Evolutionary conservation across 108 stramenopile species (phyloP).

Genomic region (Cyclotella kingstonii): DNA sequence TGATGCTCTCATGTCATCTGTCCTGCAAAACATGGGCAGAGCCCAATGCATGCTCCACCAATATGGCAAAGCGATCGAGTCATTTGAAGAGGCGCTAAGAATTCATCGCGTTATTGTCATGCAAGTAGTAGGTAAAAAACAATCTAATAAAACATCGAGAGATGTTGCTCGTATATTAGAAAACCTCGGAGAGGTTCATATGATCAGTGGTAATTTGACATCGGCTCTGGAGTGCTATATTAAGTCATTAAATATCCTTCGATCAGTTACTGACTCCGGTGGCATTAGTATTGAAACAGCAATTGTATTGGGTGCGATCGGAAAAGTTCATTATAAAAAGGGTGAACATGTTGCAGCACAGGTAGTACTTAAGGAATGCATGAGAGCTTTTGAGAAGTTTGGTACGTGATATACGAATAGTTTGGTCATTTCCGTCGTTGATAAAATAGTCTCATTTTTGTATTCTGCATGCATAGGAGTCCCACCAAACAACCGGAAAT

Average conservation of each 20-base stretch:
- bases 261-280: slow-evolving; percentile 2
- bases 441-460: background rate
- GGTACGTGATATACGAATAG: slow-evolving; percentile 9
- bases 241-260: slow-evolving; percentile 32
- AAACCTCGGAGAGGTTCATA: slow-evolving; percentile 44
- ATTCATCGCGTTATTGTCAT: slow-evolving; percentile 35
- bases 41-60: slow-evolving; percentile 42
- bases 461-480: slow-evolving; percentile 16
- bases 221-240: slow-evolving; percentile 29
- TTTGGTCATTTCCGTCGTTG: background rate
- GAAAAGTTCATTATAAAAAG: slow-evolving; percentile 35
- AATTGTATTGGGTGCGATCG: slow-evolving; percentile 37
- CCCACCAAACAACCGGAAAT: slow-evolving; percentile 35
- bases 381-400: slow-evolving; percentile 36
- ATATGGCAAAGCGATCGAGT: slow-evolving; percentile 45
- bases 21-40: slow-evolving; percentile 37
- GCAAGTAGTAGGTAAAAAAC: slow-evolving; percentile 11
- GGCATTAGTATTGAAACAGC: slow-evolving; percentile 33
- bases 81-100: slow-evolving; percentile 36
- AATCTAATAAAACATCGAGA: slow-evolving; percentile 1
- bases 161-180: slow-evolving; percentile 40
- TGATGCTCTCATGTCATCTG: slow-evolving; percentile 30
- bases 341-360: slow-evolving; percentile 38
- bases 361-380: slow-evolving; percentile 35
- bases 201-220: slow-evolving; percentile 43